Base-by-base conservation (phyloP, 345 rosid species). In the Aurinia saxatilis region DNA sequence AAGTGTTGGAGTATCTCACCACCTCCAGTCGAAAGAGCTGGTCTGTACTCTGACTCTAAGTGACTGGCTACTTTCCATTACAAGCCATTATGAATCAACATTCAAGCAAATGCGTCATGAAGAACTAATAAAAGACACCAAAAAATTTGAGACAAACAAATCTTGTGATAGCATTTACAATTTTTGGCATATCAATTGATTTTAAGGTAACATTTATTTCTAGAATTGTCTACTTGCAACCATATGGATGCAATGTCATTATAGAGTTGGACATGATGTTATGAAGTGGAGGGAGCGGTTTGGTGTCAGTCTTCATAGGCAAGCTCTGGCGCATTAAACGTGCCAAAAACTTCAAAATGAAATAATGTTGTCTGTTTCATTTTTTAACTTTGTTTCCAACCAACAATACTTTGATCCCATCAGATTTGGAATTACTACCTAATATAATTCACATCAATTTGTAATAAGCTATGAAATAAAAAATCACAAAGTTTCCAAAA, bases 281-380 rank as follows among this genome's bases (percentile, higher is more conserved):
- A 55, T 13, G 0, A 50, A 39, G 19, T 42, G 62, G 52, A 53
- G 42, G 63, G 74, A 62, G 68, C 63, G 74, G 68, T 38, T 47
- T 15, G 36, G 18, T 53, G 57, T 15, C 16, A 16, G 57, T 48
- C 53, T 54, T 63, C 50, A 54, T 29, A 8, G 36, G 45, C 2
- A 29, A 52, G 50, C 57, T 54, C 57, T 57, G 37, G 36, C 74
- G 57, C 74, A 70, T 38, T 62, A 62, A 70, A 15, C 68, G 63
- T 54, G 36, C 57, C n/a, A 33, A 47, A 13, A 17, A 33, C 29
- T 1, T 1, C 3, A 16, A 11, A 50, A 41, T 39, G 4, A n/a
- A 47, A 48, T 47, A 30, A 23, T 67, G 23, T 13, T 27, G 52
- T 65, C 63, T 65, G 27, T 27, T 35, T 47, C 23, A 7, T 31